phyloP scores from a whole-genome alignment of 2,329 filamentous ascomycete species.

The Aulographum hederae region DNA sequence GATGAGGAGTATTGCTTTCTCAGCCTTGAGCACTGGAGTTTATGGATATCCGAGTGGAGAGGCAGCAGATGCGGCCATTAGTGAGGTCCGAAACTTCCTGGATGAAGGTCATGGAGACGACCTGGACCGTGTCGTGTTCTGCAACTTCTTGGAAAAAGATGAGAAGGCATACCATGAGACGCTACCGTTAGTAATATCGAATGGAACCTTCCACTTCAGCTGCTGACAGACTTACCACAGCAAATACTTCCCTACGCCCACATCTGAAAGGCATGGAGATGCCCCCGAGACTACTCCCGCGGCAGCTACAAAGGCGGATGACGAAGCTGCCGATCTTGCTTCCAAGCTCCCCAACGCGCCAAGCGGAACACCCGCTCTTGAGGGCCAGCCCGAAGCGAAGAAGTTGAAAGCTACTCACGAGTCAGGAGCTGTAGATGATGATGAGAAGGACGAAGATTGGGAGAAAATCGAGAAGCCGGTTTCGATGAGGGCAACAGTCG shows the following conservation, averaged over 20 bases:
- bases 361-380: conserved; percentile 24
- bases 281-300: too few relatives aligned
- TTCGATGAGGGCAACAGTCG: conserved; percentile 3
- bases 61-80: conserved; percentile 55
- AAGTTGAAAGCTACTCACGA: conserved; percentile 22
- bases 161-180: conserved; percentile 49
- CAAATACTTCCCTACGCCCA: too few relatives aligned
- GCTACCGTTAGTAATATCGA: conserved; percentile 69
- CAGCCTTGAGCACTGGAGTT: conserved; percentile 69
- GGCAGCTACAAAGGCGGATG: too few relatives aligned
- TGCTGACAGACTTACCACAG: too few relatives aligned
- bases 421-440: too few relatives aligned
- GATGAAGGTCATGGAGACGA: conserved; percentile 25
- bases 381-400: conserved; percentile 26
- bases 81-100: conserved; percentile 38
- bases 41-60: conserved; percentile 68
- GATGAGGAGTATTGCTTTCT: conserved; percentile 62
- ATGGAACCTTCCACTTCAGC: too few relatives aligned
- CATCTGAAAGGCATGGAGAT: too few relatives aligned
- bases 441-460: conserved; percentile 20
- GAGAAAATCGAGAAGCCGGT: conserved; percentile 16
- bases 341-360: conserved; percentile 31
- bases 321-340: too few relatives aligned
- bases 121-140: conserved; percentile 65
- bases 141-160: conserved; percentile 67